Evolutionary conservation across 2,329 filamentous ascomycete species (phyloP), one percentile per base, ranked within the genome.

Genomic region (Hypoxylon sp.): DNA sequence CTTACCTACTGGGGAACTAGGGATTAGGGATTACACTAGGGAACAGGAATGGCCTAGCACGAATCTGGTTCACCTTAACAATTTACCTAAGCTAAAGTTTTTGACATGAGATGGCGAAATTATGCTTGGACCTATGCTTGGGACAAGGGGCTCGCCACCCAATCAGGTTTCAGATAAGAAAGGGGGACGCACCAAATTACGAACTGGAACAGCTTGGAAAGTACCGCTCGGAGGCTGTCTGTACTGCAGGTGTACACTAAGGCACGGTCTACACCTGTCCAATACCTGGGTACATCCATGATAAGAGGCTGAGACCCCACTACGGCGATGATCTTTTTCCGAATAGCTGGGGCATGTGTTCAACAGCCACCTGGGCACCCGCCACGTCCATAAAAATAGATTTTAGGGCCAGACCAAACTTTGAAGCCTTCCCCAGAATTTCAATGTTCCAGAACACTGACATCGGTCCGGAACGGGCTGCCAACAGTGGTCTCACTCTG

Each of bases 161-260:
- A 69, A 69, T 69, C 55, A 69, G 15, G n/a, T 27, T 17, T 31
- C n/a, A 19, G 17, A 27, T 51, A 46, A 39, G 42, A 55, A 67
- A 58, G 55, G 60, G 53, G 42, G 58, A 58, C n/a, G 24, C 42
- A 57, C 29, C 47, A 57, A 57, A 57, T 37, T 27, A 65, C 48
- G 62, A 65, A 48, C 62, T 50, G n/a, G n/a, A 46, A 37, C 51
- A 47, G 35, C 13, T 7, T 42, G 37, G 37, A 42, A 42, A 42
- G 17, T 19, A 44, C 39, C 39, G 31, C 11, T 32, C 31, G 7
- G 31, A 6, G n/a, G 7, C n/a, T 17, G 37, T 37, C 11, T 15
- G 3, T 37, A 37, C 35, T 37, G 35, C 15, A 37, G 35, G 35
- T 37, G 35, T 15, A 37, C 1, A n/a, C n/a, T 19, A 19, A 21